Evolutionary conservation across 305 asterid species (phyloP), one percentile per base, ranked within the genome.

Genomic region (Solanum hybrid): DNA sequence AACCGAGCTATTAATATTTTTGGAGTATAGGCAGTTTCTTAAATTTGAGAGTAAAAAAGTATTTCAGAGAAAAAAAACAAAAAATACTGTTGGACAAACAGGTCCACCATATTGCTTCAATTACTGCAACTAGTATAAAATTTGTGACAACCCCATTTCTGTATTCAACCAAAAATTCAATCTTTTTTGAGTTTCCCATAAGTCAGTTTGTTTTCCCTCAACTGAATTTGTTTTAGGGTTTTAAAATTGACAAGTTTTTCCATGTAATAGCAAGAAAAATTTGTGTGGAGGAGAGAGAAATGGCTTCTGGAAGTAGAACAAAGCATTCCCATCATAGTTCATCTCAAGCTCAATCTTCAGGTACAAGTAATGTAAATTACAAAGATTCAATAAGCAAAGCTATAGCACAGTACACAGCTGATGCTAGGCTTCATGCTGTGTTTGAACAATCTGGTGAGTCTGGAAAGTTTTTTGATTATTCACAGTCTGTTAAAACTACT

Each of bases 371-470:
- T 89, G 91, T 88, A 61, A 90, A 89, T 73, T 86, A 81, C 18
- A 89, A 91, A 86, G 95, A 94, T 39, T 90, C 95, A 4, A 88
- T 92, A 71, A 94, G 94, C 94, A 94, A 90, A 90, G 98, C 96
- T 67, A 94, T 95, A 14, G 96, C 95, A 12, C 98, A 96, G 92
- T 97, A 93, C 95, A 94, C 96, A 0, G 92, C 89, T 86, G 98
- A 97, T 78, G 99, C 99, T 4, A 93, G 95, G 71, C 94, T 97
- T 34, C 97, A 95, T 89, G 97, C 98, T 14, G 99, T 93, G 9
- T 97, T 95, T 92, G 98, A 97, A 90, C 97, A 94, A 80, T 94
- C 99, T 22, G 98, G 97, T 34, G 97, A 93, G 92, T 92, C 97
- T 26, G 99, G 98, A 3, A 95, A 93, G 88, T 93, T 96, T 10